A percentile compares a stretch with the other conserved stretches of the same genome.
phyloP scores from a whole-genome alignment of 805 yeast genomes.

The Yarrowia sp. region DNA sequence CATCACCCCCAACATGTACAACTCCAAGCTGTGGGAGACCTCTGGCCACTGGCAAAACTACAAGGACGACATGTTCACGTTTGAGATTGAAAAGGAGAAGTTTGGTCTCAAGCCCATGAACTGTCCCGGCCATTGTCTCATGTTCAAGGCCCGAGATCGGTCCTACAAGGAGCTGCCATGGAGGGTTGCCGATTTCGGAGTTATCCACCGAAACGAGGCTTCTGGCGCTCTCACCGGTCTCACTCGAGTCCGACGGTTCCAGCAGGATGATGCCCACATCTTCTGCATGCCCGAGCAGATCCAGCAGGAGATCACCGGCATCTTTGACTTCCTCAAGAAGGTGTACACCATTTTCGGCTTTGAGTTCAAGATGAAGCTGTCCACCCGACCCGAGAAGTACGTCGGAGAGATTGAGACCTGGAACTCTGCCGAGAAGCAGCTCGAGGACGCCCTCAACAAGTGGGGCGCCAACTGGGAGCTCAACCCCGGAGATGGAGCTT shows the following conservation, averaged over 20 bases:
- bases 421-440: conserved; percentile 84
- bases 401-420: conserved; percentile 94
- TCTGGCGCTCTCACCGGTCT: conserved; percentile 93
- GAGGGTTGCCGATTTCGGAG: conserved; percentile 99
- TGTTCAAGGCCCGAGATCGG: conserved; percentile 89
- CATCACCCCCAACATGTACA: conserved; percentile 98
- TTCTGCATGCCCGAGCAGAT: conserved; percentile 94
- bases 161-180: conserved; percentile 96
- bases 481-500: conserved; percentile 96
- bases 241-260: conserved; percentile 98
- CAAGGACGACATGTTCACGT: conserved; percentile 94
- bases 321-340: conserved; percentile 79
- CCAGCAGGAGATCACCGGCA: conserved; percentile 75
- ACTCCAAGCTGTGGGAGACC: conserved; percentile 95
- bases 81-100: conserved; percentile 94
- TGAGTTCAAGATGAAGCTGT: conserved; percentile 93
- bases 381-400: conserved; percentile 95
- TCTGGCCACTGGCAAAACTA: conserved; percentile 99
- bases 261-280: conserved; percentile 98
- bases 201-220: conserved; percentile 93
- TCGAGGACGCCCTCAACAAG: conserved; percentile 75
- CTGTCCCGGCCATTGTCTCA: conserved; percentile 78
- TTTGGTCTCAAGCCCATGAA: conserved; percentile 91
- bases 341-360: conserved; percentile 92
- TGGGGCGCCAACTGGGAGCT: conserved; percentile 93